phyloP scores from a whole-genome alignment of 2,329 filamentous ascomycete species.

The Hymenotorrendiella dingleyae region DNA sequence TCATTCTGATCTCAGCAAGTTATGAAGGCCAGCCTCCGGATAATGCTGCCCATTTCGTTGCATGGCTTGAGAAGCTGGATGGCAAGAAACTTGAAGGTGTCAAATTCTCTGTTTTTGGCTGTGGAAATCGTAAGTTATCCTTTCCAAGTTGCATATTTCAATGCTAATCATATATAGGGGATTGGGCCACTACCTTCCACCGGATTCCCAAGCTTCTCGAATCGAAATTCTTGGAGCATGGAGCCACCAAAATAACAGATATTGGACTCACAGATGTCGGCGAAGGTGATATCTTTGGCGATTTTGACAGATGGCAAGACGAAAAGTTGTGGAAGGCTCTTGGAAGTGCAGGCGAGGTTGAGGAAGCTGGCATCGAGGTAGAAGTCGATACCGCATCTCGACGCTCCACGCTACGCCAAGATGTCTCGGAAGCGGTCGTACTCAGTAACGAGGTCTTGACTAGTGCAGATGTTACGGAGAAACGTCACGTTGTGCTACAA shows the following conservation, averaged over 20 bases:
- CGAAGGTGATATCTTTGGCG: constrained; percentile 56
- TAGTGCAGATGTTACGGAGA: constrained; percentile 44
- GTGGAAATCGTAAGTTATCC: constrained; percentile 42
- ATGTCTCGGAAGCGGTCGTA: constrained; percentile 57
- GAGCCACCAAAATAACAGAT: constrained; percentile 10
- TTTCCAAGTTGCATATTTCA: constrained; percentile 30
- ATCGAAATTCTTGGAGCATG: constrained; percentile 8
- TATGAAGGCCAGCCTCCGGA: constrained; percentile 72
- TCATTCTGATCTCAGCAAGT: constrained; percentile 62
- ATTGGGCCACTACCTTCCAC: constrained; percentile 61
- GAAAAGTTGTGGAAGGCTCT: constrained; percentile 42
- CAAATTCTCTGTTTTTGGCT: constrained; percentile 64
- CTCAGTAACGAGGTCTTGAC: constrained; percentile 47
- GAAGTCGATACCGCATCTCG: constrained; percentile 22
- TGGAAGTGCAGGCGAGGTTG: constrained; percentile 11
- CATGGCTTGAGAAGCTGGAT: constrained; percentile 50
- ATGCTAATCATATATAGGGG: constrained; percentile 24
- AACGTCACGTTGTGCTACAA: constrained; percentile 52
- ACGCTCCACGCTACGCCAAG: constrained; percentile 45
- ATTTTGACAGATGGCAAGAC: constrained; percentile 65
- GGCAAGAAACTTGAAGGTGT: constrained; percentile 46
- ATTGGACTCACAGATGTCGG: constrained; percentile 16
- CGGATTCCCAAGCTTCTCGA: constrained; percentile 60
- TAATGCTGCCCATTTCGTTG: constrained; percentile 63
- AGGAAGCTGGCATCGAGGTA: constrained; percentile 17